Evolutionary conservation across 306 rosid genomes (phyloP).

Genomic region (Cercis canadensis): DNA sequence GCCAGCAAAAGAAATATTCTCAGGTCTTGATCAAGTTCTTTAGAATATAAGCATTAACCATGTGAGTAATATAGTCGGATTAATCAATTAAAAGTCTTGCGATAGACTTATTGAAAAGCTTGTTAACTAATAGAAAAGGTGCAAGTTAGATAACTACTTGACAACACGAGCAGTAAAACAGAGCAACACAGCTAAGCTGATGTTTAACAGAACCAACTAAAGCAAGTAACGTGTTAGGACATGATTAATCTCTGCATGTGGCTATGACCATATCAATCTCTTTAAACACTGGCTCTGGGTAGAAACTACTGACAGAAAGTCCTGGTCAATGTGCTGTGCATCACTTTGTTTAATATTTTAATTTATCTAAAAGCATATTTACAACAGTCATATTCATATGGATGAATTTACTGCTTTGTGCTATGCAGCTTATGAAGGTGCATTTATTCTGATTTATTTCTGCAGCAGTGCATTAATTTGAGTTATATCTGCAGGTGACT

Average conservation of each 20-base stretch:
- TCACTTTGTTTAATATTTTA: conserved; percentile 18
- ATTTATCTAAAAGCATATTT: conserved; percentile 15
- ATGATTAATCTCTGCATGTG: no score
- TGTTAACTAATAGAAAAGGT: not conserved
- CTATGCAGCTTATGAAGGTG: conserved; percentile 27
- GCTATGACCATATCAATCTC: no score
- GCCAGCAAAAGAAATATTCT: not conserved
- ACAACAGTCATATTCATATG: not conserved
- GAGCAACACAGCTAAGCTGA: no score
- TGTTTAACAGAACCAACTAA: no score
- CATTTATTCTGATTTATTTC: conserved; percentile 28
- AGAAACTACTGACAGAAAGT: conserved; percentile 15
- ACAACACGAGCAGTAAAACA: conserved; percentile 11
- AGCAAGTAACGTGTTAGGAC: no score
- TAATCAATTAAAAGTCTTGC: conserved; percentile 3
- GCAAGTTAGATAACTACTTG: not conserved
- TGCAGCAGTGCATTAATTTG: conserved; percentile 42
- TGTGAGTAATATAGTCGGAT: conserved; percentile 17
- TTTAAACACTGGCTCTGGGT: no score
- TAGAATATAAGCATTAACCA: no score
- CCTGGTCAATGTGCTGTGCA: conserved; percentile 16
- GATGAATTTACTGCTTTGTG: conserved; percentile 25
- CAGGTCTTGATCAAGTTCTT: no score
- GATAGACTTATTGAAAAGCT: conserved; percentile 4
- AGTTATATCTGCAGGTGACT: conserved; percentile 64